These are phyloP conservation scores for Rhododendron mucronatum DNA, from an alignment of 148 eudicot genomes.

Conservation along the genomic window DNA sequence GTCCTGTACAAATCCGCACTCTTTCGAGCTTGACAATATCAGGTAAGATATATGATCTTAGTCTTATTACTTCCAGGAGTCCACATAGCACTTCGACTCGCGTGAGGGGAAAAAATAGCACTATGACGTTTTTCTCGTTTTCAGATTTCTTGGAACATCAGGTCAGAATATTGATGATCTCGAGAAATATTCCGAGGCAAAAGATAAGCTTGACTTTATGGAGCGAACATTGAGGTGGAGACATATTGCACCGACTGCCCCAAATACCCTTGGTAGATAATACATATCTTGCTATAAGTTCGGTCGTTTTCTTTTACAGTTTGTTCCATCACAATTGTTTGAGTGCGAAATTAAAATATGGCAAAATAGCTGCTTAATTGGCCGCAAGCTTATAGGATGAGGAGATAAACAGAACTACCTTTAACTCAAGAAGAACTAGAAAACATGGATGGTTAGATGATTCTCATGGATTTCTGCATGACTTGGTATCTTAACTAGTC, in stretches of 20 bases:
- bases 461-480: background rate
- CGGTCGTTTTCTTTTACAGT: background rate
- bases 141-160: conserved; percentile 93
- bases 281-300: conserved; percentile 1
- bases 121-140: conserved; percentile 5
- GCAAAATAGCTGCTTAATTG: background rate
- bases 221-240: conserved; percentile 95
- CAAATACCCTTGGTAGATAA: conserved; percentile 78
- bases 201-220: conserved; percentile 64
- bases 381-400: background rate
- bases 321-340: background rate
- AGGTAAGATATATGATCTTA: conserved; percentile 37
- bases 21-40: conserved; percentile 68
- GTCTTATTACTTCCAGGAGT: background rate
- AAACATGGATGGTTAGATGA: background rate
- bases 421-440: background rate
- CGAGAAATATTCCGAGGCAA: conserved; percentile 76
- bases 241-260: conserved; percentile 92
- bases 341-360: background rate
- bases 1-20: conserved; percentile 90
- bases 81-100: background rate
- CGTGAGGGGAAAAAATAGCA: background rate
- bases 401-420: background rate
- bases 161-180: conserved; percentile 95
- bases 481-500: background rate